A percentile compares a stretch with the other conserved stretches of the same genome.
These are phyloP conservation scores for Flammula alnicola DNA, from an alignment of 1,284 basidiomycete genomes.

Conservation along the genomic window DNA sequence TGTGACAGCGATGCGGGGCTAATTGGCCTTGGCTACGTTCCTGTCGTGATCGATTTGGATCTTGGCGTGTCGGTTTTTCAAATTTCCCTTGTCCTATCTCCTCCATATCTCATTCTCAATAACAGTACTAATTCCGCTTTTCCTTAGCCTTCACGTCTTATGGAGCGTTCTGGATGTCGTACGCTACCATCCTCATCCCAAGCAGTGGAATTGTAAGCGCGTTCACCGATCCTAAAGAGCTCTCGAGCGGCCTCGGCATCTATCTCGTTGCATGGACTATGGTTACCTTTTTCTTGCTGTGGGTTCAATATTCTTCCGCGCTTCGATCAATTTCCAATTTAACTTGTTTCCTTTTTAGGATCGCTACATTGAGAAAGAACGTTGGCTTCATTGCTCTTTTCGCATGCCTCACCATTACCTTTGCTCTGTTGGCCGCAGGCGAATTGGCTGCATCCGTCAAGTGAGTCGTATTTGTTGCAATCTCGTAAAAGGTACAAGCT, in stretches of 20 bases:
- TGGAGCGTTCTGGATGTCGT: slow-evolving; percentile 79
- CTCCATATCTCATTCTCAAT: neutral
- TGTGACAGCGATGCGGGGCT: no score
- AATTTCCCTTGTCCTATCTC: neutral
- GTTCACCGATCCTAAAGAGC: slow-evolving; percentile 48
- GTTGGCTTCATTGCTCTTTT: slow-evolving; percentile 67
- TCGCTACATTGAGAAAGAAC: slow-evolving; percentile 66
- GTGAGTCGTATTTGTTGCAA: slow-evolving; percentile 29
- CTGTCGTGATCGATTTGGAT: no score
- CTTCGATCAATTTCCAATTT: neutral
- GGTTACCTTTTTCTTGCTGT: slow-evolving; percentile 57
- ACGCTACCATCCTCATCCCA: slow-evolving; percentile 68
- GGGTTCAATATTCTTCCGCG: slow-evolving; percentile 26
- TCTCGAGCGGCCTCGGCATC: slow-evolving; percentile 65
- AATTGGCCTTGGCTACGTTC: no score
- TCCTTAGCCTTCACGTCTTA: slow-evolving; percentile 42
- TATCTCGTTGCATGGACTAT: slow-evolving; percentile 73
- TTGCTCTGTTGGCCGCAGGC: slow-evolving; percentile 54
- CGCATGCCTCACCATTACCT: slow-evolving; percentile 61
- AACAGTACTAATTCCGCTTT: slow-evolving; percentile 3
- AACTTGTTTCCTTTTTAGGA: slow-evolving; percentile 35
- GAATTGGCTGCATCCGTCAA: slow-evolving; percentile 34
- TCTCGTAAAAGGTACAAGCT: slow-evolving; percentile 19
- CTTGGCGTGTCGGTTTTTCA: neutral
- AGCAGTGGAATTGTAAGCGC: slow-evolving; percentile 60